Evolutionary conservation across 352 stramenopile genomes (phyloP), one percentile per base, ranked within the genome.

Genomic region (Phytophthora cactorum): DNA sequence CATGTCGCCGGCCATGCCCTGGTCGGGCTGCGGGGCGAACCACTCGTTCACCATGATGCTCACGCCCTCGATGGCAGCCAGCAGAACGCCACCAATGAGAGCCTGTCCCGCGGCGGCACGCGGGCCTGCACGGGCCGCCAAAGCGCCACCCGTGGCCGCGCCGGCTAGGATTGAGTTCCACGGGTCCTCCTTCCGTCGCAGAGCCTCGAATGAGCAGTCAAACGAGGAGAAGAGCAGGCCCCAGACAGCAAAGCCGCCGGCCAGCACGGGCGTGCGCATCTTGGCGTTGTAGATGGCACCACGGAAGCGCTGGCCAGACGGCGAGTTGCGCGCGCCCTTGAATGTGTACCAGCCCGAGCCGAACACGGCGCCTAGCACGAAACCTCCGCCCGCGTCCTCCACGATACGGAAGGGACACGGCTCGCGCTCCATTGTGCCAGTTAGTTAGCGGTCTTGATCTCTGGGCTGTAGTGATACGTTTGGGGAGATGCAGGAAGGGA

Each of bases 91-190:
- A 68, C 98, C 97, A 56, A 99, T 96, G 28, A 98, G 76, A 9
- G 97, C 97, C 36, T 98, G 96, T 34, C 91, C 91, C 1, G 94
- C 95, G 31, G 97, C 97, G 1, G 95, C 96, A 22, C 96, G 97
- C 0, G 96, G 93, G 14, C 97, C 97, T 3, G 97, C 97, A 47
- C 98, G 89, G 15, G 97, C 93, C 27, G 97, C 97, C 12, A 99
- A 84, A 28, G 98, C 89, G 49, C 97, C 97, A 77, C 97, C 98
- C 0, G 98, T 99, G 46, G 95, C 93, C 12, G 96, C 97, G 27
- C 98, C 98, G 31, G 93, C 95, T 39, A 99, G 76, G 63, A 99
- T 99, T n/a, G 96, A 98, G 78, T 99, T 99, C 97, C 97, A 99
- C 43, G 97, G 96, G 88, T 99, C 98, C 87, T 99, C 98, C 83